Evolutionary conservation across 2,329 filamentous ascomycete species (phyloP), one percentile per base, ranked within the genome.

Genomic region (Colletotrichum euphorbiae): DNA sequence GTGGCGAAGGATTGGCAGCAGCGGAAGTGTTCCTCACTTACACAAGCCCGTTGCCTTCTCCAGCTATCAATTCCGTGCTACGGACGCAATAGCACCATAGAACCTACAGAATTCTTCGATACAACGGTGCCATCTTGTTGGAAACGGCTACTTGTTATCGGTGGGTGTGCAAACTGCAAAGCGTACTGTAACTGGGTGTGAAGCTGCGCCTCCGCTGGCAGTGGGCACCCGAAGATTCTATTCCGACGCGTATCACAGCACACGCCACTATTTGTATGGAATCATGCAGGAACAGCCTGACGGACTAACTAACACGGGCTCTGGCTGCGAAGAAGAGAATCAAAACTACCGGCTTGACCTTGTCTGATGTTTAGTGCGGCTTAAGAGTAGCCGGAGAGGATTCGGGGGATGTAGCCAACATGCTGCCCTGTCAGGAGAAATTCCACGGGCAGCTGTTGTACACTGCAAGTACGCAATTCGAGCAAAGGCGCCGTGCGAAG

Each of bases 171-270:
- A 51, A 6, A 17, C 15, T 51, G 13, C 11, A 51, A 6, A 17
- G 11, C 42, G 19, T 24, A 17, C 15, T 42, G n/a, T 21, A 19
- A 8, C 21, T 54, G 40, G 5, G 15, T 54, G 31, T 42, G 48
- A 38, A 19, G 59, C 63, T 51, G 50, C 42, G 42, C 51, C 43
- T 50, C 17, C 9, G 24, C 33, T 17, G 40, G 28, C 55, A 33
- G 61, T 33, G 51, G 55, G 33, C 55, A 40, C 11, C 66, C 48
- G 54, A 66, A 17, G 48, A 50, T 15, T 54, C 40, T 17, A 66
- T 54, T 50, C 40, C 48, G 40, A 66, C 61, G 36, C 36, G 66
- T 69, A 54, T 15, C 48, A 66, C 61, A 21, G 24, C 55, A 48
- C 7, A 57, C 33, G 42, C 46, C 52, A 58, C 38, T 38, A 52